Evolutionary conservation across 768 basidiomycete genomes (phyloP).

Genomic region (Lentinula lateritia): DNA sequence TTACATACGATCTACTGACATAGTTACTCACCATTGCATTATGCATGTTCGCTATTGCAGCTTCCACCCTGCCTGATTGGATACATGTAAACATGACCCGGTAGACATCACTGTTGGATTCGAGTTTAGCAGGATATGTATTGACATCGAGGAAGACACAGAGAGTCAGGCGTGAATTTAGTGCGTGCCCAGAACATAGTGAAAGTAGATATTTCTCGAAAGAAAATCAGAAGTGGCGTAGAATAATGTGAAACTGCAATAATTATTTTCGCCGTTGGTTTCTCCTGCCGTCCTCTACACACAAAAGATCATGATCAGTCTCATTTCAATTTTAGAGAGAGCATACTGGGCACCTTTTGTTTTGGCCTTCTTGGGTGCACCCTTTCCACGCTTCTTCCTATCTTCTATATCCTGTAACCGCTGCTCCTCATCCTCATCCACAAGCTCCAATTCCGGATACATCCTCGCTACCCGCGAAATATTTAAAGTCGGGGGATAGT

Average conservation of each 20-base stretch:
- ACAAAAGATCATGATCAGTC: neutral
- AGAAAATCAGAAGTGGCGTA: neutral
- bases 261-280: neutral
- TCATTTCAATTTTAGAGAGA: no score
- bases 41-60: no score
- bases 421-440: slow-evolving; percentile 63
- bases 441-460: slow-evolving; percentile 54
- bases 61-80: no score
- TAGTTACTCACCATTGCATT: no score
- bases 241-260: neutral
- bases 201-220: no score
- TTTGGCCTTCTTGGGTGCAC: slow-evolving; percentile 77
- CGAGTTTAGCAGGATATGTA: no score
- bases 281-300: slow-evolving; percentile 6
- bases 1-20: no score
- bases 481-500: slow-evolving; percentile 67
- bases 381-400: slow-evolving; percentile 73
- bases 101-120: no score
- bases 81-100: no score
- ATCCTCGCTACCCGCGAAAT: slow-evolving; percentile 45
- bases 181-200: no score
- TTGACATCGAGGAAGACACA: no score
- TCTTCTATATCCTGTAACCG: slow-evolving; percentile 64
- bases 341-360: slow-evolving; percentile 9
- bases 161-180: no score